Conservation (phyloP, 2,329 filamentous ascomycete species). For the Parafenestella ontariensis region DNA sequence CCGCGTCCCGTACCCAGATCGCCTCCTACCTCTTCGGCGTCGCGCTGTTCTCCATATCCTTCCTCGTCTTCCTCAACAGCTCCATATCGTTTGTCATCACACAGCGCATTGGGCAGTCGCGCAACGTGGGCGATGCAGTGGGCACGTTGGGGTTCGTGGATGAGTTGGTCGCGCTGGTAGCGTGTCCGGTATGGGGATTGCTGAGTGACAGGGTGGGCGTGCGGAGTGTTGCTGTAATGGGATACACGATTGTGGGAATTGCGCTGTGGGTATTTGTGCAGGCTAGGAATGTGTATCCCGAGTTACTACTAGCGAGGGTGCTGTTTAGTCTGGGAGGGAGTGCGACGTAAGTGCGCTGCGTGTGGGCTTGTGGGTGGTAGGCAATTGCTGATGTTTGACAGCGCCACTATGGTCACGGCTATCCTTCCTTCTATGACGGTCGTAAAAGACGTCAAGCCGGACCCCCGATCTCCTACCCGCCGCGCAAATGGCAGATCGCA, state of each 20-base stretch:
- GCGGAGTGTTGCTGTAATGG: constrained; percentile 68
- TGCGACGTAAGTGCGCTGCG: constrained; percentile 67
- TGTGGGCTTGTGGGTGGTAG: not conserved
- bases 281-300: constrained; percentile 85
- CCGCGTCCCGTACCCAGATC: constrained; percentile 64
- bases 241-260: constrained; percentile 81
- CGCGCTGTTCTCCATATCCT: constrained; percentile 85
- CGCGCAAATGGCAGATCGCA: constrained; percentile 55
- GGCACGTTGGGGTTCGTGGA: constrained; percentile 86
- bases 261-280: constrained; percentile 83
- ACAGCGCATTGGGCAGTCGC: constrained; percentile 76
- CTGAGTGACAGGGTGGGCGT: constrained; percentile 80
- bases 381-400: constrained; percentile 31
- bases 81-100: constrained; percentile 85
- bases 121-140: constrained; percentile 78
- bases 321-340: constrained; percentile 91
- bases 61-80: constrained; percentile 89
- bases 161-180: constrained; percentile 80
- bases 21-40: constrained; percentile 80
- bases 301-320: constrained; percentile 82
- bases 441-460: constrained; percentile 29
- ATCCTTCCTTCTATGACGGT: constrained; percentile 77
- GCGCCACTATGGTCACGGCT: constrained; percentile 93
- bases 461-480: constrained; percentile 36
- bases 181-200: constrained; percentile 81